Base-by-base conservation (phyloP, 1,284 basidiomycete genomes). In the Pyrrhoderma lamaoense region DNA sequence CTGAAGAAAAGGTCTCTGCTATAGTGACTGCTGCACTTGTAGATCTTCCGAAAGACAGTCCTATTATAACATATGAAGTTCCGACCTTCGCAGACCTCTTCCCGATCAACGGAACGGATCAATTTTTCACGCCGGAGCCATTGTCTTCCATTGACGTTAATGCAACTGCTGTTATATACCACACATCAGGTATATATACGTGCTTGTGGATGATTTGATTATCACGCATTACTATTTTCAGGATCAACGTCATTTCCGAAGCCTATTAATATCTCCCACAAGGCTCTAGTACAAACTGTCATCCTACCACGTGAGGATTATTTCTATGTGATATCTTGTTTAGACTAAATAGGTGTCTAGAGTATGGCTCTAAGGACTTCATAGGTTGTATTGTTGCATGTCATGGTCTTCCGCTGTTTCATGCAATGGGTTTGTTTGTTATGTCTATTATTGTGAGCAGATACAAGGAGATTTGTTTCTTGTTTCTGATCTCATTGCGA, bases 241-340 rank as follows among this genome's bases (percentile, higher is more conserved):
- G 56, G 56, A 18, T 53, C 56, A 9, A 66, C 62, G 11, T 52
- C 65, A 1, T 63, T 64, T 50, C 64, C 64, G 2, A 67, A 66
- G 43, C 62, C 61, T 1, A 61, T 64, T 42, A 47, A 40, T 13
- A 46, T 62, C 19, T 60, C 58, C 9, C 56, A 60, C 21, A 49
- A 49, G 1, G 51, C 50, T 0, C 49, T 62, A 7, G 19, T 60
- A 18, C 53, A 60, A 47, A 42, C 52, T 39, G 22, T 47, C 40
- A 45, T 46, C 37, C 35, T 34, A 13, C 55, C 57, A 27, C 51
- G 56, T 53, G 2, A 35, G 22, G 22, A 13, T 14, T 19, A 21
- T 3, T n/a, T 31, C n/a, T 22, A 18, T 40, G n/a, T 40, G 38
- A 40, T 14, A 16, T 14, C 36, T 23, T 7, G n/a, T 40, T 18